Conservation (phyloP, 1,284 basidiomycete species). For the Malassezia globosa region DNA sequence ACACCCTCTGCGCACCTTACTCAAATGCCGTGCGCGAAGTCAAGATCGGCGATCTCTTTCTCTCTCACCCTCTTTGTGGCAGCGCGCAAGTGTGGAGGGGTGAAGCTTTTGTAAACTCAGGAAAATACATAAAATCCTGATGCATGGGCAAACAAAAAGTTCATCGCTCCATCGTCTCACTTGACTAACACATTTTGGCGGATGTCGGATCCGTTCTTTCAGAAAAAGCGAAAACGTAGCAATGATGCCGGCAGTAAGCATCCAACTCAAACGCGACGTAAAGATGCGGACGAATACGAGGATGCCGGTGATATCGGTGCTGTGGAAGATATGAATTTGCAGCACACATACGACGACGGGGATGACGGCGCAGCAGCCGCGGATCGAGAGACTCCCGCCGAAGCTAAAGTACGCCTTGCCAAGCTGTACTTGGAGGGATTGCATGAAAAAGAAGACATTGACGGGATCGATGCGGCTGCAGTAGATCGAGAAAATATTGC, state of each 20-base stretch:
- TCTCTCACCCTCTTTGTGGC: no score
- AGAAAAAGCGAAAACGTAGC: slow-evolving; percentile 45
- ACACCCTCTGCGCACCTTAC: no score
- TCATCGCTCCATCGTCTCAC: slow-evolving; percentile 3
- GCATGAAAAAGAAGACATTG: slow-evolving; percentile 18
- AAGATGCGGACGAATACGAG: slow-evolving; percentile 17
- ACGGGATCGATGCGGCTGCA: slow-evolving; percentile 72
- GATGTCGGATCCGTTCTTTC: slow-evolving; percentile 47
- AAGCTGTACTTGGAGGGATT: slow-evolving; percentile 79
- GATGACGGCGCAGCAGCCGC: slow-evolving; percentile 29
- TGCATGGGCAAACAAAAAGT: no score
- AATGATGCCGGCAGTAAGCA: neutral
- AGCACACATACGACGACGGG: slow-evolving; percentile 25
- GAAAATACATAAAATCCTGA: no score
- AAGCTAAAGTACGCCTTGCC: slow-evolving; percentile 80
- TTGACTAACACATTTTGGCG: no score
- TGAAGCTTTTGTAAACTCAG: no score
- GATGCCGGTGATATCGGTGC: slow-evolving; percentile 18
- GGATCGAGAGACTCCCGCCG: slow-evolving; percentile 65
- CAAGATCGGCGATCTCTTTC: no score
- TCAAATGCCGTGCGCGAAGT: no score
- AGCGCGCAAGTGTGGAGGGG: no score
- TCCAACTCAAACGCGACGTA: neutral
- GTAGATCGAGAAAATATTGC: slow-evolving; percentile 85
- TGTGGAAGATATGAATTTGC: slow-evolving; percentile 34